Conservation (phyloP, 1,139 yeast genomes). For the Casaregolazyma suthepensis region DNA sequence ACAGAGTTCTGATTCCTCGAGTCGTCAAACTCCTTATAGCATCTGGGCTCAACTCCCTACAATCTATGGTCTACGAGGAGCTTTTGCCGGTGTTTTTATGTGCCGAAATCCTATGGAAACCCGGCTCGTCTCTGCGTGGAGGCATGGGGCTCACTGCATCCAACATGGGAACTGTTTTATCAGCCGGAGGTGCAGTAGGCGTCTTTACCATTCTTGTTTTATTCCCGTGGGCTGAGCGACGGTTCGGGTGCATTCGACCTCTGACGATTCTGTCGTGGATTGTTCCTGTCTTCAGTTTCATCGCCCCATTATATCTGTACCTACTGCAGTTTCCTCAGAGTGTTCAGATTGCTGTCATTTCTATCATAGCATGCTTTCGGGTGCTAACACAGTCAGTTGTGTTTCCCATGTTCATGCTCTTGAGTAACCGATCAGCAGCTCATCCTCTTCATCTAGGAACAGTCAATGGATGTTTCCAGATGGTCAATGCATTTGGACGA, state of each 20-base stretch:
- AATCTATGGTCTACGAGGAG: conserved; percentile 50
- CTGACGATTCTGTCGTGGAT: conserved; percentile 39
- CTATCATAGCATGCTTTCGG: background rate
- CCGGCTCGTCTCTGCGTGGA: conserved; percentile 42
- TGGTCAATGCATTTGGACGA: conserved; percentile 48
- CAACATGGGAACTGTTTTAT: conserved; percentile 49
- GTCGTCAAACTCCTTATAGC: conserved; percentile 16
- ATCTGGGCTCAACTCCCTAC: conserved; percentile 38
- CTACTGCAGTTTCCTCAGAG: conserved; percentile 21
- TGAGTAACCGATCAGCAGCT: conserved; percentile 30
- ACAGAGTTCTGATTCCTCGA: conserved; percentile 18
- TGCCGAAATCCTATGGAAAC: conserved; percentile 34
- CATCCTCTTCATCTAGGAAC: conserved; percentile 29
- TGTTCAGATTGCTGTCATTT: background rate
- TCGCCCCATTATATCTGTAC: conserved; percentile 48
- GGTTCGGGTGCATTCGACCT: conserved; percentile 42
- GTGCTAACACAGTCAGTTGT: conserved; percentile 16
- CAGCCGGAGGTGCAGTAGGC: conserved; percentile 53
- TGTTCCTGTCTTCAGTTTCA: conserved; percentile 45
- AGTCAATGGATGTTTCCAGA: conserved; percentile 31
- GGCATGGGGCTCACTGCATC: conserved; percentile 44
- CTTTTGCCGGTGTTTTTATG: conserved; percentile 57
- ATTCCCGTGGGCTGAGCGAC: conserved; percentile 52
- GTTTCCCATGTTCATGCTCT: conserved; percentile 27
- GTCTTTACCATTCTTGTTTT: conserved; percentile 45